Base-by-base conservation (phyloP, 2,329 filamentous ascomycete species). In the Hypoxylon sp. region DNA sequence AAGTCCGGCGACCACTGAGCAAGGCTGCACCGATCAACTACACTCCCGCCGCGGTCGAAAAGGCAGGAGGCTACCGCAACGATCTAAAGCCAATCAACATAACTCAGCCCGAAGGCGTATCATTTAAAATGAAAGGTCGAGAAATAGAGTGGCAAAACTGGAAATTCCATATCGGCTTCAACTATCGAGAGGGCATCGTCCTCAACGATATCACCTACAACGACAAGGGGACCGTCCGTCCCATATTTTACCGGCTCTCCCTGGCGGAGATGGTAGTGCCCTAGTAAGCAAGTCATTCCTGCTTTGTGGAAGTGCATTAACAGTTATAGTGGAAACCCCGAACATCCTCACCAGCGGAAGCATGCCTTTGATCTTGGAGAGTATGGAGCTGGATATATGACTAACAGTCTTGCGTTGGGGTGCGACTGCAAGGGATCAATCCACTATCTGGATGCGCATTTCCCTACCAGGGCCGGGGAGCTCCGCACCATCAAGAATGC, bases 261-360 rank as follows among this genome's bases (percentile, higher is more conserved):
- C 84, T 97, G 0, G 91, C 92, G 0, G 94, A 97, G 81, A 97
- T 97, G 93, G 93, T 97, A 0, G 93, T 97, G 0, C 93, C 93
- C 0, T 97, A 94, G 78, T 81, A 74, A 73, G 80, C 71, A 36
- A 4, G 32, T n/a, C 24, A 0, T 2, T 12, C 22, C n/a, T 11
- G 5, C 12, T 62, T 12, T 11, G 12, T 42, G 51, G 5, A 63
- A 38, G 38, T 40, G 65, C 56, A 70, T 52, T 65, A 70, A 50
- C 22, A 3, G 24, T 4, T 2, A 14, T 40, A 81, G 79, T 70
- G 92, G 91, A 48, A 92, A 93, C 73, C 92, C 92, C 0, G 91
- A 93, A 70, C 87, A 89, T 69, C 92, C 91, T 16, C 92, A 94
- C 76, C 91, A 93, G 72, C 84, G 91, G 55, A 95, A 95, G 74